Evolutionary conservation across 2,329 filamentous ascomycete species (phyloP).

Genomic region (Fusarium concolor): DNA sequence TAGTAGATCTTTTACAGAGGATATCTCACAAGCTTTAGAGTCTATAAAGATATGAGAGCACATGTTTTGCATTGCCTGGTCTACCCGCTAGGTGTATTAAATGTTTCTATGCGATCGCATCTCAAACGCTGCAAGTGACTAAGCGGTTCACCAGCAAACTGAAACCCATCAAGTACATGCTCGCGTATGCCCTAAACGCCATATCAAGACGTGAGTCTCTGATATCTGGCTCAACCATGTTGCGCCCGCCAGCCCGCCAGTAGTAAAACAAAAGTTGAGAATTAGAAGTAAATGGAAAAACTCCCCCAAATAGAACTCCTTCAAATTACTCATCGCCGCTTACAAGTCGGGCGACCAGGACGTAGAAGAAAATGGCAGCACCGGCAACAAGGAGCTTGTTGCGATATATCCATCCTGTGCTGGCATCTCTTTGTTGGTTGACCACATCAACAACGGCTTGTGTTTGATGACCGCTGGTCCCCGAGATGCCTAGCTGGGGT

Average conservation of each 20-base stretch:
- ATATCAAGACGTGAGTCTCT: slow-evolving; percentile 42
- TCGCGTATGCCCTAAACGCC: slow-evolving; percentile 41
- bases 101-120: slow-evolving; percentile 21
- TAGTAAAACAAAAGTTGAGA: slow-evolving; percentile 23
- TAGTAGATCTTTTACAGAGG: no score
- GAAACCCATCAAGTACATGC: slow-evolving; percentile 13
- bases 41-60: background rate
- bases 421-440: slow-evolving; percentile 81
- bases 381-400: slow-evolving; percentile 83
- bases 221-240: slow-evolving; percentile 36
- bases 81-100: slow-evolving; percentile 25
- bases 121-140: slow-evolving; percentile 10
- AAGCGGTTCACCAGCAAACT: slow-evolving; percentile 7
- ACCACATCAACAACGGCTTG: slow-evolving; percentile 81
- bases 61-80: slow-evolving; percentile 7
- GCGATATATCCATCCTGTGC: slow-evolving; percentile 82
- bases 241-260: slow-evolving; percentile 32
- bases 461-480: slow-evolving; percentile 70
- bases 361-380: slow-evolving; percentile 81
- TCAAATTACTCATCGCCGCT: slow-evolving; percentile 56
- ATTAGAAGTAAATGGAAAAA: slow-evolving; percentile 10
- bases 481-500: slow-evolving; percentile 68
- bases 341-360: slow-evolving; percentile 81
- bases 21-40: no score
- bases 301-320: slow-evolving; percentile 3